Base-by-base conservation (phyloP, 441 rosid genomes). In the Pelargonium australe region DNA sequence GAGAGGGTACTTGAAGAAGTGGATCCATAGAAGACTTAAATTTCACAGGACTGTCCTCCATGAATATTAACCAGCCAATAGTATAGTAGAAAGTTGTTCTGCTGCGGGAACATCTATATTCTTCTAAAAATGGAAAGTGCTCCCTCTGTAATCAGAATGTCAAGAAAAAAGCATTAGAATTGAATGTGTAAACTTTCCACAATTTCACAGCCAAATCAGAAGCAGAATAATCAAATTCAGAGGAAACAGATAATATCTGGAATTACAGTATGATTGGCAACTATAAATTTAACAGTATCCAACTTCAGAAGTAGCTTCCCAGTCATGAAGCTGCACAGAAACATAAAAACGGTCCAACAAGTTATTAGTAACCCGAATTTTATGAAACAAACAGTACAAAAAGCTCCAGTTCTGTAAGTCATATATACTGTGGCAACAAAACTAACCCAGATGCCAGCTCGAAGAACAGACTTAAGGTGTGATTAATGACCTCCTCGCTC, bases 371-470 rank as follows among this genome's bases (percentile, higher is more conserved):
- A 11, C 67, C 77, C 71, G 78, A 67, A 70, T 68, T 55, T 67
- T 63, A 63, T 31, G 9, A 28, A 63, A 63, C 43, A 63, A 63
- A 31, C 34, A 28, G 65, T 4, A 31, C 43, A 63, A 31, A 31
- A 63, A 28, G 12, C 43, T 28, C 64, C 51, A 45, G 51, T 10
- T 28, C 3, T 20, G 62, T 57, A 17, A 3, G 62, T 17, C 62
- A 23, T 61, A 23, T 61, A 61, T 61, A 25, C 37, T 23, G 64
- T 20, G 7, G 40, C 40, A 25, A 10, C 37, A 61, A 72, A 53
- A 83, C 85, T 84, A 79, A 96, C 99, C 99, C 99, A 58, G 98
- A 91, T 75, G 97, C 97, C 85, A 96, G 83, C 74, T 96, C 99
- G 89, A 85, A 78, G 83, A 96, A 90, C 85, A 96, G 85, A 85